Conservation (phyloP, 2,329 filamentous ascomycete species). For the Grosmannia serpens region DNA sequence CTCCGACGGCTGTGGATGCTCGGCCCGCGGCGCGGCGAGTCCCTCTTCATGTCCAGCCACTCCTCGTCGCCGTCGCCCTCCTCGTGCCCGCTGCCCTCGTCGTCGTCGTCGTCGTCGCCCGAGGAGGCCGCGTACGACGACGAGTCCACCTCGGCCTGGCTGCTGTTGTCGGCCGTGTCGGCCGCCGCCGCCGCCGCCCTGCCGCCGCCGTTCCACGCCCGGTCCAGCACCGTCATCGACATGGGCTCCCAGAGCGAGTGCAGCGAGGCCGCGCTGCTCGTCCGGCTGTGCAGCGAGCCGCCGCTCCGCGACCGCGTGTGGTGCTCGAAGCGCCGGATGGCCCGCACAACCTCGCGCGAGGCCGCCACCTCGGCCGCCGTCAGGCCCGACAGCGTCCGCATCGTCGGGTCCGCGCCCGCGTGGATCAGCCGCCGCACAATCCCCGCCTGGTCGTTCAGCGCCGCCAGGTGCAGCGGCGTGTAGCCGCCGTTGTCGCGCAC, state of each 20-base stretch:
- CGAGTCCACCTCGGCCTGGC: constrained; percentile 8
- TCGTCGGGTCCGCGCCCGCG: constrained; percentile 58
- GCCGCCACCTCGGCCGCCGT: constrained; percentile 60
- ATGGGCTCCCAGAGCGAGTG: constrained; percentile 53
- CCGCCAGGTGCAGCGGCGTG: constrained; percentile 71
- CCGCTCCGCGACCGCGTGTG: constrained; percentile 58
- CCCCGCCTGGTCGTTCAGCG: constrained; percentile 62
- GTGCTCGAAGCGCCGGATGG: constrained; percentile 48
- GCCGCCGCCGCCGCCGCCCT: background rate
- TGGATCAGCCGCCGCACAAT: constrained; percentile 67
- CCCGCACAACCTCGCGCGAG: constrained; percentile 51
- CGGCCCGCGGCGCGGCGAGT: background rate
- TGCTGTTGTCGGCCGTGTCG: constrained; percentile 1
- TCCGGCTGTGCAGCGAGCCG: constrained; percentile 45
- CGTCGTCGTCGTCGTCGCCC: constrained; percentile 3
- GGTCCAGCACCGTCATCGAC: constrained; percentile 5
- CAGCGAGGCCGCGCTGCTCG: constrained; percentile 56
- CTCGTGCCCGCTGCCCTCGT: constrained; percentile 12
- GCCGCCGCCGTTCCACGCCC: background rate
- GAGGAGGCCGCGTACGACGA: constrained; percentile 7
- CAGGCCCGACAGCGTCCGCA: constrained; percentile 58
- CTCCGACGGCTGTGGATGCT: constrained; percentile 10
- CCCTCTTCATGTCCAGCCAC: constrained; percentile 26
- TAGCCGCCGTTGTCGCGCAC: constrained; percentile 68
- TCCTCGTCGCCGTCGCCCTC: constrained; percentile 28